Conservation (phyloP, 2,329 filamentous ascomycete species). For the Penicillium sp. region DNA sequence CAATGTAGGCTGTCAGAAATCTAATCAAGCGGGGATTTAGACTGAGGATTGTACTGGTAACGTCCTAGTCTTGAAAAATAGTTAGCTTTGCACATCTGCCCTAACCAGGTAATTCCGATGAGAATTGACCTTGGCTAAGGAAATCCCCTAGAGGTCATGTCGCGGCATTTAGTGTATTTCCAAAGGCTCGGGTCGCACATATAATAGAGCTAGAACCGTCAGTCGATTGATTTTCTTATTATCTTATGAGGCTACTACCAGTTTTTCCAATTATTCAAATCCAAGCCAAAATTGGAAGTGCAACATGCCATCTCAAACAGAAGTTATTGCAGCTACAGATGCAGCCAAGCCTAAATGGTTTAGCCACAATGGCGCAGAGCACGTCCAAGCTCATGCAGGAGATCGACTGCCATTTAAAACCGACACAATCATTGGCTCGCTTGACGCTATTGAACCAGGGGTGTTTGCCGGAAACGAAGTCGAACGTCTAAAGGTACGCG, state of each 20-base stretch:
- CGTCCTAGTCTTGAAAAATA: not conserved
- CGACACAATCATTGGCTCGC: conserved; percentile 17
- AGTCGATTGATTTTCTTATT: not conserved
- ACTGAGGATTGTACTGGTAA: not conserved
- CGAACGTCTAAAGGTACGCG: conserved; percentile 26
- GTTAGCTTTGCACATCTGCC: not conserved
- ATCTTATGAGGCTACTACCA: not conserved
- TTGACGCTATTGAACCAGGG: conserved; percentile 21
- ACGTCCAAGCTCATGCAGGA: not conserved
- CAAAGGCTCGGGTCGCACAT: not conserved
- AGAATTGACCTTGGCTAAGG: not conserved
- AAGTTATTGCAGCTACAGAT: not conserved
- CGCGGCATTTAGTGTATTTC: not conserved
- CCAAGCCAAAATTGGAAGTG: not conserved
- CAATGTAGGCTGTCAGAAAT: not conserved
- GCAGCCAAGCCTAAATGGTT: not conserved
- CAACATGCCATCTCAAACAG: conserved; percentile 15
- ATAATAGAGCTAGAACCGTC: not conserved
- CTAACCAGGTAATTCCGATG: not conserved
- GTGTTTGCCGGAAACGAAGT: conserved; percentile 23
- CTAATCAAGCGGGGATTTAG: not conserved
- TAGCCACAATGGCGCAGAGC: not conserved
- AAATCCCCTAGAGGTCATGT: not conserved
- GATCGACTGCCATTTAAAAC: conserved; percentile 2
- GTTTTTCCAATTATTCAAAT: not conserved